These are phyloP conservation scores for Lasiosphaeria ovina DNA, from an alignment of 495 filamentous ascomycete genomes.

Conservation along the genomic window DNA sequence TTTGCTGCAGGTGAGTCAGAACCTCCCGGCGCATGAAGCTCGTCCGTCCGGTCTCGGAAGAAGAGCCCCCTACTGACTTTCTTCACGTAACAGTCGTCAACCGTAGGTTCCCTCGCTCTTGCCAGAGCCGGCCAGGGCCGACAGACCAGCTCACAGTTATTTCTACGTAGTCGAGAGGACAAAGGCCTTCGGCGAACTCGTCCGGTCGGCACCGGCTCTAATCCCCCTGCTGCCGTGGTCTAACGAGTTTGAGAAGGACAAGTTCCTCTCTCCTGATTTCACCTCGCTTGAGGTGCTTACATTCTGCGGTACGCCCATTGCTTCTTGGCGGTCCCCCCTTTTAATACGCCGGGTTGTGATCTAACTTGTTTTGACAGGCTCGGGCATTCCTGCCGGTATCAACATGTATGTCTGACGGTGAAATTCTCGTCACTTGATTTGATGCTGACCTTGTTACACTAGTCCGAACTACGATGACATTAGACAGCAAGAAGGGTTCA, in stretches of 20 bases:
- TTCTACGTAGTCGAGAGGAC: constrained; percentile 67
- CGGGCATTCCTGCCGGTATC: constrained; percentile 79
- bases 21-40: neutral
- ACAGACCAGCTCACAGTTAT: constrained; percentile 5
- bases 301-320: constrained; percentile 34
- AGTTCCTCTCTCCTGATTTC: constrained; percentile 91
- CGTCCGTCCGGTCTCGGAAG: neutral
- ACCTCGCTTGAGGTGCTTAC: constrained; percentile 75
- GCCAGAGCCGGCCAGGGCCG: neutral
- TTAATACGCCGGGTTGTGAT: neutral
- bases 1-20: constrained; percentile 59
- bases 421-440: neutral
- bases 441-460: constrained; percentile 50
- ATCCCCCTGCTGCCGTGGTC: constrained; percentile 89
- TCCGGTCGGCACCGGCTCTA: constrained; percentile 73
- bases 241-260: constrained; percentile 89
- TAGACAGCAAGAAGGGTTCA: constrained; percentile 91
- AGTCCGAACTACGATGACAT: constrained; percentile 92
- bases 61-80: constrained; percentile 6
- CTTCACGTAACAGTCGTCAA: constrained; percentile 49
- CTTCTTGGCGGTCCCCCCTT: neutral
- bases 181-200: constrained; percentile 81
- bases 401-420: constrained; percentile 42
- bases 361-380: constrained; percentile 39
- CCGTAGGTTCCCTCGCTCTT: constrained; percentile 21